phyloP scores from a whole-genome alignment of 352 stramenopile genomes.

The Pythium coloratum region DNA sequence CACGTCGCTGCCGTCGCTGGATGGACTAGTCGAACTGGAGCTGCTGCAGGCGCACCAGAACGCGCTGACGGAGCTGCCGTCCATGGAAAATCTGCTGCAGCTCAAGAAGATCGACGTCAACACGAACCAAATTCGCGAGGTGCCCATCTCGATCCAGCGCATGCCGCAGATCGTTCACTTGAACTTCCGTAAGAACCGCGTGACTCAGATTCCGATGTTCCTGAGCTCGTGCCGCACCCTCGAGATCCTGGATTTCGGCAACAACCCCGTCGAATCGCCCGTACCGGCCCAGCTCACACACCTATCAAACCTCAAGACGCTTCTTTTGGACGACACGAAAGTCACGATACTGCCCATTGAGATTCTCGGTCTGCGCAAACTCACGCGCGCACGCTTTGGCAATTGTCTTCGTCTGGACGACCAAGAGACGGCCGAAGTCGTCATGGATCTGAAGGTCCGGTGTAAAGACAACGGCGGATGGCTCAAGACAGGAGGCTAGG shows the following conservation, averaged over 20 bases:
- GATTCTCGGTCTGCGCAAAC: constrained; percentile 48
- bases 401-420: constrained; percentile 54
- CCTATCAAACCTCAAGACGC: constrained; percentile 58
- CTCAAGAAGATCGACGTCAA: constrained; percentile 81
- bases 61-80: constrained; percentile 50
- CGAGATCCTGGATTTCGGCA: constrained; percentile 71
- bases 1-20: constrained; percentile 39
- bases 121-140: constrained; percentile 56
- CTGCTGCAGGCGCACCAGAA: constrained; percentile 68
- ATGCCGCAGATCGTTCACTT: constrained; percentile 66
- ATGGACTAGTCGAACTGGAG: constrained; percentile 58
- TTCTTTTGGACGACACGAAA: constrained; percentile 57
- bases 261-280: constrained; percentile 52
- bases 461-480: constrained; percentile 61
- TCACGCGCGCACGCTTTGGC: constrained; percentile 65
- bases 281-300: constrained; percentile 44
- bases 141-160: constrained; percentile 50
- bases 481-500: constrained; percentile 45
- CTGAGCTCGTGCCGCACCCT: constrained; percentile 47
- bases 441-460: constrained; percentile 48
- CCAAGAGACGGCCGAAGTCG: constrained; percentile 65
- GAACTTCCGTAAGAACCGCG: constrained; percentile 61
- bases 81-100: constrained; percentile 58
- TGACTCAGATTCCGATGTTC: constrained; percentile 48
- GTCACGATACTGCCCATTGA: constrained; percentile 64